These are phyloP conservation scores for Lantana camara DNA, from an alignment of 257 asterid species.

Conservation along the genomic window DNA sequence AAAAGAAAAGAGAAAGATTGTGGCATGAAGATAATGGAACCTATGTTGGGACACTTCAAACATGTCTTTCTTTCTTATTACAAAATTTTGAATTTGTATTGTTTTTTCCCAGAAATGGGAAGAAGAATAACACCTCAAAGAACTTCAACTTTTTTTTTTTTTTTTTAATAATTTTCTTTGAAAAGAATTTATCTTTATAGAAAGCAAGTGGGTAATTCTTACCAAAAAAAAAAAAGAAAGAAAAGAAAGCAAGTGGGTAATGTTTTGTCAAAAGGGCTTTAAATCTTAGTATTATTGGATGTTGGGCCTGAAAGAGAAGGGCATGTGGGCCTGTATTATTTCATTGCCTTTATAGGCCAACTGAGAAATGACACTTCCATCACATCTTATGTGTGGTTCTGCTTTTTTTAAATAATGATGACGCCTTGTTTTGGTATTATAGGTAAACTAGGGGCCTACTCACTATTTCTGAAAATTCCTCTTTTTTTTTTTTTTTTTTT, in stretches of 20 bases:
- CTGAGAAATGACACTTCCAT: conserved; percentile 16
- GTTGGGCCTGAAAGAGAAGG: conserved; percentile 28
- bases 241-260: no score
- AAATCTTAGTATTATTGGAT: background rate
- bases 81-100: background rate
- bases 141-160: background rate
- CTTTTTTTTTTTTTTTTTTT: no score
- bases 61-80: background rate
- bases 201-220: no score
- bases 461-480: no score
- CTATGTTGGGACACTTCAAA: background rate
- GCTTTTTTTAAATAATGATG: background rate
- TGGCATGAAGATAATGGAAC: background rate
- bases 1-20: background rate
- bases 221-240: no score
- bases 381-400: conserved; percentile 11
- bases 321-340: conserved; percentile 28
- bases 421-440: no score
- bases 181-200: no score
- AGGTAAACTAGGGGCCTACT: no score
- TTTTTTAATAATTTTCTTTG: no score
- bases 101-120: background rate
- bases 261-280: background rate
- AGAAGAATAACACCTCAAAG: background rate
- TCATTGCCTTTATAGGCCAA: conserved; percentile 21